These are phyloP conservation scores for Piper betle DNA, from an alignment of 164 flowering plant species.

Conservation along the genomic window DNA sequence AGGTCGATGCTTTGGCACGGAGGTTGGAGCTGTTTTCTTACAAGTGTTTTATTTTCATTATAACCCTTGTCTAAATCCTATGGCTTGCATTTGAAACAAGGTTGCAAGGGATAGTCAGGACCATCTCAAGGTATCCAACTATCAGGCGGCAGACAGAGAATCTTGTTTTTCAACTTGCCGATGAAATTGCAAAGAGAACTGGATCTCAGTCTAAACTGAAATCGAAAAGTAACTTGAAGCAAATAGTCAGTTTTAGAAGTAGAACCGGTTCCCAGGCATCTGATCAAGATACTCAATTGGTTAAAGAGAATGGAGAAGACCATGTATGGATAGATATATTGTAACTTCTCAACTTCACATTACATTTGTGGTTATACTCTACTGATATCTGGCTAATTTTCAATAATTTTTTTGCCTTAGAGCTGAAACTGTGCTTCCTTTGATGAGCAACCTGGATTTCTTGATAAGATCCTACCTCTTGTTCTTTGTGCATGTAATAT, in stretches of 20 bases:
- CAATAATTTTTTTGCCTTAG: too few relatives aligned
- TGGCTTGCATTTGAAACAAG: conserved; percentile 15
- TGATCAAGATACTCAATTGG: conserved; percentile 25
- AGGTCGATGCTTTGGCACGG: conserved; percentile 73
- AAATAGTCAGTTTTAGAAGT: conserved; percentile 30
- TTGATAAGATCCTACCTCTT: too few relatives aligned
- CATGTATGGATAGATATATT: conserved; percentile 12
- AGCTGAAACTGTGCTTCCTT: too few relatives aligned
- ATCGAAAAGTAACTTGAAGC: conserved; percentile 35
- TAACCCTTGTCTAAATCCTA: neutral
- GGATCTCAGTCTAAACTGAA: conserved; percentile 16
- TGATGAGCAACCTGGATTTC: too few relatives aligned
- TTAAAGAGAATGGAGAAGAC: conserved; percentile 15
- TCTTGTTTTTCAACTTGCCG: conserved; percentile 31
- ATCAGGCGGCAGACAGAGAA: conserved; percentile 41
- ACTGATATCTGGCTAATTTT: too few relatives aligned
- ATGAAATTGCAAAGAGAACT: conserved; percentile 41
- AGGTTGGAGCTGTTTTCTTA: conserved; percentile 26
- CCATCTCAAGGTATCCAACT: conserved; percentile 80
- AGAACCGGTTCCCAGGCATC: conserved; percentile 25
- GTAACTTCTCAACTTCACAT: too few relatives aligned
- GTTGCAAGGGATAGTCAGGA: conserved; percentile 70
- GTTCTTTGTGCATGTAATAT: too few relatives aligned
- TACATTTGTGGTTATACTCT: neutral
- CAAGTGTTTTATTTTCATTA: neutral